Percentiles rank a stretch among this genome's conserved stretches.
Evolutionary conservation across 768 basidiomycete genomes (phyloP).

Genomic region (Podaxis pistillaris): DNA sequence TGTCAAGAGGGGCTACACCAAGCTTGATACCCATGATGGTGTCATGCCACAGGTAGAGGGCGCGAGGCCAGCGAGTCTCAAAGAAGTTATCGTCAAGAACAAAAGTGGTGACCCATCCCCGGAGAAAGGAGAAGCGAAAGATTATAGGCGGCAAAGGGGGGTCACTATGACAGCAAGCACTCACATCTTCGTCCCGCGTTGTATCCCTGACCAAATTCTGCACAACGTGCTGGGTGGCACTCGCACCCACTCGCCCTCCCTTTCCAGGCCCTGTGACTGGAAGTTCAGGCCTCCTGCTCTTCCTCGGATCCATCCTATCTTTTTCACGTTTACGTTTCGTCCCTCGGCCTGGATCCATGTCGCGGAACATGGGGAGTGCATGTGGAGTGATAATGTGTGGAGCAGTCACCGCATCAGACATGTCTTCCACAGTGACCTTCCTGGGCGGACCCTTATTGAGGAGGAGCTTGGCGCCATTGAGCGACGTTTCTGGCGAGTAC

Average conservation of each 20-base stretch:
- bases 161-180: conserved; percentile 36
- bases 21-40: not conserved
- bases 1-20: not conserved
- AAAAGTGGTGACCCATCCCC: conserved; percentile 3
- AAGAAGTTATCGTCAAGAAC: conserved; percentile 15
- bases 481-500: conserved; percentile 88
- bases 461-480: conserved; percentile 90
- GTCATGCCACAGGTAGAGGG: not conserved
- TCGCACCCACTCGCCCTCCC: conserved; percentile 93
- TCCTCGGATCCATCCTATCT: conserved; percentile 84
- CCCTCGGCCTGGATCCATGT: conserved; percentile 69
- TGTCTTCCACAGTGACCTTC: conserved; percentile 81
- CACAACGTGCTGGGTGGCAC: conserved; percentile 95
- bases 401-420: conserved; percentile 81
- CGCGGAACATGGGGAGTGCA: conserved; percentile 89
- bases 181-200: conserved; percentile 91
- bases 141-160: not conserved
- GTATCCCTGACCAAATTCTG: conserved; percentile 92
- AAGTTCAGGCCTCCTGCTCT: conserved; percentile 89
- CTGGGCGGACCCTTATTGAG: conserved; percentile 84
- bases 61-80: not conserved
- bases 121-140: not conserved
- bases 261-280: conserved; percentile 91
- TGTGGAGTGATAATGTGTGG: conserved; percentile 93
- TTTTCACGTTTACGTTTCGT: conserved; percentile 90